Evolutionary conservation across 257 asterid genomes (phyloP).

Genomic region (Solanum ossicruentum): DNA sequence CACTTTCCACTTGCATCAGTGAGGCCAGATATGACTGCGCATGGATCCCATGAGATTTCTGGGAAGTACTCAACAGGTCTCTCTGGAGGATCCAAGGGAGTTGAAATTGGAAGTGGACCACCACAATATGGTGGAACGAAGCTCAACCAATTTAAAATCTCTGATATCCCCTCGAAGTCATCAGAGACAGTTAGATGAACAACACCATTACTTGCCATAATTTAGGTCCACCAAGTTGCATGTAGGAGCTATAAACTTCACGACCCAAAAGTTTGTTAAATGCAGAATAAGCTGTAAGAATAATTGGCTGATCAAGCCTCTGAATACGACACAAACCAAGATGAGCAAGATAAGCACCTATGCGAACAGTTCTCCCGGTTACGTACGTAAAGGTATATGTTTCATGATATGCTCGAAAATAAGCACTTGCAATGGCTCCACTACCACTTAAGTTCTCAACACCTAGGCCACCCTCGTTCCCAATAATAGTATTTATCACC

Average conservation of each 20-base stretch:
- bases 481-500: slow-evolving; percentile 81
- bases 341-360: slow-evolving; percentile 96
- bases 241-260: slow-evolving; percentile 95
- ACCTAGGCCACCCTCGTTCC: slow-evolving; percentile 83
- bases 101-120: slow-evolving; percentile 78
- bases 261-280: slow-evolving; percentile 89
- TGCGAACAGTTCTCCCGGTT: slow-evolving; percentile 91
- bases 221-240: slow-evolving; percentile 99
- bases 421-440: slow-evolving; percentile 97
- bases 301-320: slow-evolving; percentile 88
- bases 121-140: slow-evolving; percentile 76
- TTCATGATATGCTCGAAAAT: slow-evolving; percentile 83
- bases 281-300: slow-evolving; percentile 95
- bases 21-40: slow-evolving; percentile 78
- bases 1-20: slow-evolving; percentile 56
- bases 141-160: slow-evolving; percentile 86
- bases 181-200: slow-evolving; percentile 93
- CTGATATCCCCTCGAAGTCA: slow-evolving; percentile 92
- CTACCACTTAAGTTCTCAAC: slow-evolving; percentile 81
- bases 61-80: slow-evolving; percentile 70
- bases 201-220: slow-evolving; percentile 93
- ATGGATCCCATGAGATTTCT: slow-evolving; percentile 84
- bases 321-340: slow-evolving; percentile 98
- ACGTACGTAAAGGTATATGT: slow-evolving; percentile 89
- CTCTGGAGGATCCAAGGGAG: slow-evolving; percentile 58